These are phyloP conservation scores for Actinomucor elegans DNA, from an alignment of 371 early-diverging fungal genomes.

Conservation along the genomic window DNA sequence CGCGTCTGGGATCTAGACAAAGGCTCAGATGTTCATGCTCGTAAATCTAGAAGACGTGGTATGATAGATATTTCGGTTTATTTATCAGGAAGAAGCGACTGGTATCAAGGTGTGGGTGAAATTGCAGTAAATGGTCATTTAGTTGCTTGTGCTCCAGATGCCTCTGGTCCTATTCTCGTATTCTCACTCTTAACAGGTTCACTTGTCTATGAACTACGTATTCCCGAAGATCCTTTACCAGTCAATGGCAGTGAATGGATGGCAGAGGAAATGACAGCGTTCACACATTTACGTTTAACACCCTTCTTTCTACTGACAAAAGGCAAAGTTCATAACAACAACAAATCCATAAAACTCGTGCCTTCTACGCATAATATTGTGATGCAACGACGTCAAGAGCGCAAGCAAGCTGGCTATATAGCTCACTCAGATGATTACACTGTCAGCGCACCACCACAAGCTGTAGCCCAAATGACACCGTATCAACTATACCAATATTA, in stretches of 20 bases:
- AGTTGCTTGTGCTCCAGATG: constrained; percentile 57
- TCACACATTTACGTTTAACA: constrained; percentile 51
- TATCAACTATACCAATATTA: constrained; percentile 41
- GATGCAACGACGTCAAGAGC: constrained; percentile 2
- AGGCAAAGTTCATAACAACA: constrained; percentile 24
- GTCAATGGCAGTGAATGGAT: constrained; percentile 8
- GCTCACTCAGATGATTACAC: constrained; percentile 5
- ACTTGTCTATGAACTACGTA: constrained; percentile 46
- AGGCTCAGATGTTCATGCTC: neutral
- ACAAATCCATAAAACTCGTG: neutral
- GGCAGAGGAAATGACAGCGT: constrained; percentile 29
- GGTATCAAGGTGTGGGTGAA: constrained; percentile 59
- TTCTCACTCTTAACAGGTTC: constrained; percentile 60
- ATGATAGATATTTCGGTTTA: constrained; percentile 44
- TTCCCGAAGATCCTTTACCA: constrained; percentile 1
- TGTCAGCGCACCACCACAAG: neutral
- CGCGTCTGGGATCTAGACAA: constrained; percentile 57
- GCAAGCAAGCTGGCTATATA: constrained; percentile 14
- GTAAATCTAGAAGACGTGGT: constrained; percentile 28
- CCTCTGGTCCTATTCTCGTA: constrained; percentile 52
- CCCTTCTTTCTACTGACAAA: constrained; percentile 57
- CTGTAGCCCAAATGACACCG: constrained; percentile 29
- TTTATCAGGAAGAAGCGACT: constrained; percentile 44
- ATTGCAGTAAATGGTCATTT: constrained; percentile 51
- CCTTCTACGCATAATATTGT: constrained; percentile 15